Evolutionary conservation across 208 protist species (phyloP), one percentile per base, ranked within the genome.

Genomic region (Leishmania lainsoni): DNA sequence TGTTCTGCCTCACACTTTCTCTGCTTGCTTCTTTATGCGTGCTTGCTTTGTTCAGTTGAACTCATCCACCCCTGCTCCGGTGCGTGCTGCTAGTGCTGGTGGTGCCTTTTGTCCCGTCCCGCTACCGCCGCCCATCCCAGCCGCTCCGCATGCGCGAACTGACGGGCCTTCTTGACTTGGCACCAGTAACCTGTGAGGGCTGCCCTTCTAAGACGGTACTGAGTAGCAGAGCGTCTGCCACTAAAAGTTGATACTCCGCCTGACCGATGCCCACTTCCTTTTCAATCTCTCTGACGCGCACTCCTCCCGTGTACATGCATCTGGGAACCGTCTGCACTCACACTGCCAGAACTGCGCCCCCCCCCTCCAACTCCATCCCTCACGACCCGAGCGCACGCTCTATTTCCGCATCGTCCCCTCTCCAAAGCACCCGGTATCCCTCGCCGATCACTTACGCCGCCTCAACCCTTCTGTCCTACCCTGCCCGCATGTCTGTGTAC

Each of bases 401-500:
- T 63, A 29, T 29, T 22, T 22, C 39, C 17, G 22, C 32, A 5
- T 45, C 66, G 26, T 32, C 63, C 17, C 22, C 5, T 71, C 66
- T 26, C 8, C 32, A 42, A 17, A 22, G 20, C 39, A 71, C 35
- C 39, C 39, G 9, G 9, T 5, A 42, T 42, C 39, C 66, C 10
- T 16, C 39, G 39, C 32, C 49, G 17, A n/a, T 48, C n/a, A 16
- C 66, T 10, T 16, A 29, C 61, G 22, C 6, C 61, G 22, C 61
- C 29, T n/a, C 61, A 68, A 5, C 61, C 61, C 54, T 17, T 29
- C 26, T 71, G 9, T 10, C 45, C 1, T 51, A 20, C 45, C 6
- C 59, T 16, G 54, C 61, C 69, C 66, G 14, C 26, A 74, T 86
- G 48, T 80, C 76, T 49, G 42, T 52, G 42, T 58, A 71, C 74